Evolutionary conservation across 176 grass and related monocot species (phyloP), one percentile per base, ranked within the genome.

Genomic region (Aegilops umbellulata): DNA sequence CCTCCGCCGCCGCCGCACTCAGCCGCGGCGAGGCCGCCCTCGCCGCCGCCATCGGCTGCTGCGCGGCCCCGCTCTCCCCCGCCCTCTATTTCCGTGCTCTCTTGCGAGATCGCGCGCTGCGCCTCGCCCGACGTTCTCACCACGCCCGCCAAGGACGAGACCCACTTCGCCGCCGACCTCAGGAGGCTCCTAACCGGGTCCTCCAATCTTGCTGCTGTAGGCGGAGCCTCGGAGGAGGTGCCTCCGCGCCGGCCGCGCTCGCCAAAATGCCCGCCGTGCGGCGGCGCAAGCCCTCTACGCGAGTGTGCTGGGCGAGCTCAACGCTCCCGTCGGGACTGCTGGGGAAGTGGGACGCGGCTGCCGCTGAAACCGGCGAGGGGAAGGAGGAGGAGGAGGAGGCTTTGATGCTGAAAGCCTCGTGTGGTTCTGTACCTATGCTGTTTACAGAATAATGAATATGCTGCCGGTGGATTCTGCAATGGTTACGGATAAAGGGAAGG

Each of bases 11-110:
- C 38, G 39, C 39, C 39, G 39, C 39, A 8, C 1, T 9, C 36
- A 38, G 7, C 36, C 36, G 7, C 38, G 38, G 0, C 38, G 38
- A 10, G 7, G 8, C 38, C 38, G 38, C 38, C 9, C 0, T 3
- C 9, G 9, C 9, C 39, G 8, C 38, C 38, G 38, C 38, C 9
- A 0, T 3, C 9, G 9, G 39, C 39, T 3, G 39, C 39, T 10
- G 9, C 39, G 2, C 1, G 1, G 8, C 6, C 22, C 87, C 91
- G 26, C 86, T 98, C 38, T 29, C 86, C 49, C 87, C 74, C 72
- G 91, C 85, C 95, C 15, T 91, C 93, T 49, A 81, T 98, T 20
- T 93, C 95, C 2, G n/a, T n/a, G n/a, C n/a, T n/a, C n/a, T n/a
- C n/a, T n/a, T 98, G 91, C 34, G 93, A 95, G 83, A 89, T 91